phyloP scores from a whole-genome alignment of 805 yeast genomes.

The Scheffersomyces stipitis region DNA sequence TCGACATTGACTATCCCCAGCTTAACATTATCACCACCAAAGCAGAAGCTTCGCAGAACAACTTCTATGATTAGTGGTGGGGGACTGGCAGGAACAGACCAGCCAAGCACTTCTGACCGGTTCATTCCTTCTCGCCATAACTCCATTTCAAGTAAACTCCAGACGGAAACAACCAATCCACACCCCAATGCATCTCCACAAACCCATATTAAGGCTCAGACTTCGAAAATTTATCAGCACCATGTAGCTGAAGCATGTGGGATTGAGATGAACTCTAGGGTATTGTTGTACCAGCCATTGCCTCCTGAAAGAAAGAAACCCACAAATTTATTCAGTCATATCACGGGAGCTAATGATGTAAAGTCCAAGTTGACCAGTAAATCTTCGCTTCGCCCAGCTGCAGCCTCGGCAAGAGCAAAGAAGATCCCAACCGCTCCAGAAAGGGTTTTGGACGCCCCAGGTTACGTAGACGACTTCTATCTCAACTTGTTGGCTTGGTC shows the following conservation, averaged over 20 bases:
- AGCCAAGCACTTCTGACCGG: slow-evolving; percentile 30
- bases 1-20: slow-evolving; percentile 18
- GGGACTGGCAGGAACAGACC: slow-evolving; percentile 25
- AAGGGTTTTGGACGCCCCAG: slow-evolving; percentile 94
- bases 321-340: slow-evolving; percentile 30
- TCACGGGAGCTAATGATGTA: slow-evolving; percentile 15
- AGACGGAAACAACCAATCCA: slow-evolving; percentile 30
- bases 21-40: slow-evolving; percentile 20
- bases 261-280: slow-evolving; percentile 73
- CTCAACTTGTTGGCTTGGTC: slow-evolving; percentile 89
- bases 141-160: slow-evolving; percentile 37
- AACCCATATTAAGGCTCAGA: slow-evolving; percentile 55
- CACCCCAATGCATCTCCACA: slow-evolving; percentile 51
- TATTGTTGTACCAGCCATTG: slow-evolving; percentile 80
- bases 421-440: slow-evolving; percentile 87
- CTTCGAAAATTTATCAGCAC: slow-evolving; percentile 61
- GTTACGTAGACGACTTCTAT: slow-evolving; percentile 89
- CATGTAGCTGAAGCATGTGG: slow-evolving; percentile 97
- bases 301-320: slow-evolving; percentile 64
- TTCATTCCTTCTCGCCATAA: slow-evolving; percentile 46
- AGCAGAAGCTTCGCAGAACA: slow-evolving; percentile 31
- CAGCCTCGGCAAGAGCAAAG: slow-evolving; percentile 68
- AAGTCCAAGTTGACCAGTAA: slow-evolving; percentile 27
- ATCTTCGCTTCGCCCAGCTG: slow-evolving; percentile 42
- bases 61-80: slow-evolving; percentile 30